Evolutionary conservation across 768 basidiomycete species (phyloP), one percentile per base, ranked within the genome.

Genomic region (Termitomyces sp.): DNA sequence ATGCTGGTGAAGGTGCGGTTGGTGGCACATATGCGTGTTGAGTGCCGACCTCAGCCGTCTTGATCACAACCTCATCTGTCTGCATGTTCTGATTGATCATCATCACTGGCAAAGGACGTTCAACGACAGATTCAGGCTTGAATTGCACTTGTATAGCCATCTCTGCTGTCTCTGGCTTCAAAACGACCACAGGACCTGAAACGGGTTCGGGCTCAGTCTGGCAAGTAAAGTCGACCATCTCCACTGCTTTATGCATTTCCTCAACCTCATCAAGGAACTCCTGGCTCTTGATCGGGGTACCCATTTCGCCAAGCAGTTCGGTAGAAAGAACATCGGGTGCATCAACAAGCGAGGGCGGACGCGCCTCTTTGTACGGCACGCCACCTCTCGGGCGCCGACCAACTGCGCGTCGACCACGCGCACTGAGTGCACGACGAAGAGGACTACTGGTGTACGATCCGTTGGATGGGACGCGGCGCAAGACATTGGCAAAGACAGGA

Each of bases 401-500:
- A 46, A 74, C 65, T 7, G 75, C 74, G 50, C 81, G 75, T 31
- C 51, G 50, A 33, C 81, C 80, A 50, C 81, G 77, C 7, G 75
- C 65, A 14, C 77, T 72, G 50, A 86, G 74, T 35, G 82, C 78
- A 52, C 80, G 81, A 42, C 85, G 82, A 15, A 88, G 73, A 44
- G 88, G 87, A 63, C 85, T 87, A 17, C 75, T 73, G 54, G 74
- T 67, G 35, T 79, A 78, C 2, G 72, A 78, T 12, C 71, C 73
- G 48, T 72, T 76, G 9, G 79, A 81, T 0, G 78, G 74, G 2
- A 76, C 70, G 21, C 85, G 84, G 54, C 82, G 82, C 45, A 93
- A 81, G 14, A 91, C 78, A 57, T 89, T 89, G 53, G 91, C 90
- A 64, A 91, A 94, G 0, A 73, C 79, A 10, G 93, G 92, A 59